Evolutionary conservation across 768 basidiomycete genomes (phyloP), one percentile per base, ranked within the genome.

Genomic region (Pleurotus eryngii): DNA sequence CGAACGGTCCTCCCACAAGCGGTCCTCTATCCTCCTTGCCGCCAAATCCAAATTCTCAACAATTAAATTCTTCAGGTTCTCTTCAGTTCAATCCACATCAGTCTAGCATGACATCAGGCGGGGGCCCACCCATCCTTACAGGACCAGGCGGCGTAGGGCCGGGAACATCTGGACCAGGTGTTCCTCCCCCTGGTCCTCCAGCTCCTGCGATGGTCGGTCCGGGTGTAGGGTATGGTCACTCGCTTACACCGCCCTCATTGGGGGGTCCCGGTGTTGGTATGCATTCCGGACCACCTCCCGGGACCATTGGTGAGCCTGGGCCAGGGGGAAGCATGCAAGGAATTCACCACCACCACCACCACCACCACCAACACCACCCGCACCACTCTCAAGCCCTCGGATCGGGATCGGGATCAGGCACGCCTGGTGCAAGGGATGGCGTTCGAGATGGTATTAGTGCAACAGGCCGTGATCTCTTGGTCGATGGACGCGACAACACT

Each of bases 141-240:
- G 51, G 51, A 17, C 51, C 51, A 9, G 51, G 51, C 14, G 51
- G 51, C 26, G 51, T 54, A 40, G 51, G 51, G 2, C 51, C 49
- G 12, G 27, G 27, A 30, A 50, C 38, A 15, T 50, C 49, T 27
- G 49, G 49, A 15, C 49, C 49, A n/a, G 49, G 49, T n/a, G 37
- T 50, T 35, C 49, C 49, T 15, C 49, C 49, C 17, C 15, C 20
- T 8, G 49, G 49, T n/a, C 24, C 22, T 26, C 14, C 35, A 12
- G 37, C 14, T 17, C 51, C 51, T 18, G 15, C 51, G 9, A 54
- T 54, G 51, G 51, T 54, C 18, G 51, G 51, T 8, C 51, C 51
- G 8, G 51, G 51, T 54, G 51, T 54, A 8, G 51, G 51, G 4
- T 54, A 54, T 42, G 51, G 51, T 17, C 51, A 54, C 39, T 39